Percentiles rank a stretch among this genome's conserved stretches.
These are phyloP conservation scores for Parietaria judaica DNA, from an alignment of 306 rosid genomes.

Conservation along the genomic window DNA sequence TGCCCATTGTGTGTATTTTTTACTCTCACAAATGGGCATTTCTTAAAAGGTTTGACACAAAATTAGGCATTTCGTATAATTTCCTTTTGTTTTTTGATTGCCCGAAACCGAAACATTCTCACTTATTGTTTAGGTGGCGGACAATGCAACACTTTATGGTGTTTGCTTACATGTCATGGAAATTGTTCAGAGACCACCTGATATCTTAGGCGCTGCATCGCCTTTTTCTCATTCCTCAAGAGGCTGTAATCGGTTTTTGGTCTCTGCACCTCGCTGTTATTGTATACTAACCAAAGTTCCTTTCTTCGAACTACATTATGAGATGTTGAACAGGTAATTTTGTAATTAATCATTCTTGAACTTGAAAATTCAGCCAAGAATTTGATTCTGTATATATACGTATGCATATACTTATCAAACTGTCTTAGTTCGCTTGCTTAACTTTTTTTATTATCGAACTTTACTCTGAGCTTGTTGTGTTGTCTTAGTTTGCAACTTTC, in stretches of 20 bases:
- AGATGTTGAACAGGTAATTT: conserved; percentile 82
- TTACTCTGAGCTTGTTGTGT: too few species aligned
- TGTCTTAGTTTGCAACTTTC: too few species aligned
- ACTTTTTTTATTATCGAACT: too few species aligned
- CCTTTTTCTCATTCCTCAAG: conserved; percentile 46
- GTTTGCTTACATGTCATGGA: conserved; percentile 89
- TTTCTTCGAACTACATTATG: conserved; percentile 85
- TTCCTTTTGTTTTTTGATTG: too few species aligned
- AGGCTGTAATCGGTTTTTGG: conserved; percentile 69
- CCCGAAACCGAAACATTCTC: too few species aligned
- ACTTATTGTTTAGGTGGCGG: conserved; percentile 61
- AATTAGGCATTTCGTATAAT: too few species aligned
- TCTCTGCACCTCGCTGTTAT: conserved; percentile 95
- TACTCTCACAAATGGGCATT: too few species aligned
- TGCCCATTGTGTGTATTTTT: too few species aligned
- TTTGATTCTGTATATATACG: too few species aligned
- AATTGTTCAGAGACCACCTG: conserved; percentile 96
- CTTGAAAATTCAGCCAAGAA: not conserved
- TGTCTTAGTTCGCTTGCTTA: too few species aligned
- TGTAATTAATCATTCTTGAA: conserved; percentile 1
- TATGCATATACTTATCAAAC: too few species aligned
- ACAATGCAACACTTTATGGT: conserved; percentile 81
- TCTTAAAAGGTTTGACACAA: too few species aligned
- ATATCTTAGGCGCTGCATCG: conserved; percentile 53
- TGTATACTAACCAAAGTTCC: conserved; percentile 83